A percentile compares a stretch with the other conserved stretches of the same genome.
Evolutionary conservation across 2,329 filamentous ascomycete genomes (phyloP).

Genomic region (Penicillium sp.): DNA sequence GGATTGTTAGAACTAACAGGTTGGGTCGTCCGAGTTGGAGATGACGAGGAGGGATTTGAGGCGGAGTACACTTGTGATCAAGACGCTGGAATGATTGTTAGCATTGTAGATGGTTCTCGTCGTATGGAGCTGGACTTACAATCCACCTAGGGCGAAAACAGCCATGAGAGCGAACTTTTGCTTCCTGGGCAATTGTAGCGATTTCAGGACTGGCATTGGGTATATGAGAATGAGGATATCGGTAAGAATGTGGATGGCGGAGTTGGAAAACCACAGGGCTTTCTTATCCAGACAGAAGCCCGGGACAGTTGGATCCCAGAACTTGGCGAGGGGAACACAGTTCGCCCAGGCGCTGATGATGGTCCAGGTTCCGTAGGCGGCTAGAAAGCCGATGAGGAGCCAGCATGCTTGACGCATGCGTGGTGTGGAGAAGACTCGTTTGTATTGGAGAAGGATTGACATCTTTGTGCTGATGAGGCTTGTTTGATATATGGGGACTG

Average conservation of each 20-base stretch:
- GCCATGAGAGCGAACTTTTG: constrained; percentile 41
- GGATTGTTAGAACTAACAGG: constrained; percentile 20
- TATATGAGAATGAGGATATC: constrained; percentile 41
- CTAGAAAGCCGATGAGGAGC: constrained; percentile 34
- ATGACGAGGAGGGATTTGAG: constrained; percentile 28
- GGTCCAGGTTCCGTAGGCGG: constrained; percentile 28
- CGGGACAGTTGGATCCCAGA: constrained; percentile 24
- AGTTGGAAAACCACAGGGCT: constrained; percentile 44
- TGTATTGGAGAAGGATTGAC: constrained; percentile 37
- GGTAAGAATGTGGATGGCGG: constrained; percentile 42
- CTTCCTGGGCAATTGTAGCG: constrained; percentile 36
- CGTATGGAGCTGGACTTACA: constrained; percentile 28
- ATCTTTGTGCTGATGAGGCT: constrained; percentile 33
- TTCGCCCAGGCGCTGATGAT: constrained; percentile 31
- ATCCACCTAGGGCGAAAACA: constrained; percentile 43
- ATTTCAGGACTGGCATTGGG: constrained; percentile 43
- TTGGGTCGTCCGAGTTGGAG: constrained; percentile 27
- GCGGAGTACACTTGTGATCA: constrained; percentile 40
- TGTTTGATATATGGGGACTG: constrained; percentile 33
- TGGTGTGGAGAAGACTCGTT: constrained; percentile 31
- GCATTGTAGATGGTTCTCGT: neutral
- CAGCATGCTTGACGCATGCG: constrained; percentile 33
- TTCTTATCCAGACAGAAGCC: constrained; percentile 39
- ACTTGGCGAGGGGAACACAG: constrained; percentile 29
- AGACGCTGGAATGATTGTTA: constrained; percentile 28